These are phyloP conservation scores for Boletus sp. DNA, from an alignment of 1,284 basidiomycete species.

Conservation along the genomic window DNA sequence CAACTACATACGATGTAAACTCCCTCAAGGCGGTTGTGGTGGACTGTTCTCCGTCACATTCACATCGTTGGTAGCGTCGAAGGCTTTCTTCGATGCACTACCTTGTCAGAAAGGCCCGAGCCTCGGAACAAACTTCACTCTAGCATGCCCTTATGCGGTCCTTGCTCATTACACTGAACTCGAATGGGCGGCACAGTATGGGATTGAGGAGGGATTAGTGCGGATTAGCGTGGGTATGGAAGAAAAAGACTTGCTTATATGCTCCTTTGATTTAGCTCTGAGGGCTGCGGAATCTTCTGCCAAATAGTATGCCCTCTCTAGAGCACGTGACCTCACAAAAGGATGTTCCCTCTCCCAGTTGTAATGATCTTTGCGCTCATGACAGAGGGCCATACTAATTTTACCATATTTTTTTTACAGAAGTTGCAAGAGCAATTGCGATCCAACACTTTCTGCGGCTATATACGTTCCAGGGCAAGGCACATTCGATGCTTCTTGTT, in stretches of 20 bases:
- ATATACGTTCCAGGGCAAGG: background rate
- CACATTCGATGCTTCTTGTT: background rate
- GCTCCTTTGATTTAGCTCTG: conserved; percentile 65
- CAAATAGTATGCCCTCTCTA: conserved; percentile 5
- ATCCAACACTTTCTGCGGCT: background rate
- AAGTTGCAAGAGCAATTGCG: background rate
- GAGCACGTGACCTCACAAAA: background rate
- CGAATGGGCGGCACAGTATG: conserved; percentile 87
- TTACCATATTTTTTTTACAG: background rate
- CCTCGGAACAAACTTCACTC: conserved; percentile 94
- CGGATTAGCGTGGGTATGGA: conserved; percentile 92
- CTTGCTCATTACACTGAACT: conserved; percentile 91
- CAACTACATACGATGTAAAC: conserved; percentile 70
- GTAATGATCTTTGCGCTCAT: background rate
- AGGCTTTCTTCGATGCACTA: conserved; percentile 86
- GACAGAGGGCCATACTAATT: background rate
- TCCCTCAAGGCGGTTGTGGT: conserved; percentile 72
- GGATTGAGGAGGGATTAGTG: conserved; percentile 83
- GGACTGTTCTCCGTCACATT: conserved; percentile 94
- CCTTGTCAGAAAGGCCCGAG: conserved; percentile 88
- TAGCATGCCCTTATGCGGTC: conserved; percentile 91
- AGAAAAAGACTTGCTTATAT: conserved; percentile 57
- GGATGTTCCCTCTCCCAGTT: background rate
- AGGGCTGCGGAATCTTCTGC: conserved; percentile 54
- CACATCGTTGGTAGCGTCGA: conserved; percentile 59